A percentile compares a stretch with the other conserved stretches of the same genome.
These are phyloP conservation scores for Penicillium brevicompactum DNA, from an alignment of 2,329 filamentous ascomycete genomes.

Conservation along the genomic window DNA sequence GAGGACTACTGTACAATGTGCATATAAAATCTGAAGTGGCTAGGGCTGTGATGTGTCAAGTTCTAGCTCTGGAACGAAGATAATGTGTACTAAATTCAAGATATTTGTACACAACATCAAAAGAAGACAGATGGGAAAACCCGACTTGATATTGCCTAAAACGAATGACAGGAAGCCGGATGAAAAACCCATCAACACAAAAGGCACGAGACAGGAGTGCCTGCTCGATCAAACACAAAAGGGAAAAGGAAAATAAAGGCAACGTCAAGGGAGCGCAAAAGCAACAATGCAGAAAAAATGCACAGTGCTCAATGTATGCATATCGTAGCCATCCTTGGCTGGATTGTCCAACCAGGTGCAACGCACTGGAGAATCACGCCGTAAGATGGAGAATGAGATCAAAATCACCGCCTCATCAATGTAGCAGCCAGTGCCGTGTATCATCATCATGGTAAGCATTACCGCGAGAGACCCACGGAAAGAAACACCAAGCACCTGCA, in stretches of 20 bases:
- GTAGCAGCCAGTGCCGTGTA: constrained; percentile 21
- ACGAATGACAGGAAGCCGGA: background rate
- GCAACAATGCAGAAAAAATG: background rate
- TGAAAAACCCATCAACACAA: background rate
- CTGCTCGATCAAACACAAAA: background rate
- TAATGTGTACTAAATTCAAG: no score
- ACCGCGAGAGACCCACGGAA: constrained; percentile 2
- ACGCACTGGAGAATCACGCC: constrained; percentile 23
- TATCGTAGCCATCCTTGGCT: constrained; percentile 16
- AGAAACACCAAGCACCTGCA: constrained; percentile 17
- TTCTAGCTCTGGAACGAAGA: no score
- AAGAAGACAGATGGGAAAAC: background rate
- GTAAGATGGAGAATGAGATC: constrained; percentile 21
- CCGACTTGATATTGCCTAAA: background rate
- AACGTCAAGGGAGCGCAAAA: background rate
- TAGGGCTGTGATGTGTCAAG: no score
- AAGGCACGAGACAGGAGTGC: background rate
- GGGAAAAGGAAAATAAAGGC: constrained; percentile 1
- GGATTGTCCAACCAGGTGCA: constrained; percentile 12
- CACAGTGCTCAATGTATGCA: constrained; percentile 6
- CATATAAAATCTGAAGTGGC: no score
- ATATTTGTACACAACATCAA: background rate
- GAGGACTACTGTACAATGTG: background rate
- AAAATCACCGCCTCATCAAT: constrained; percentile 14
- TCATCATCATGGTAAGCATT: constrained; percentile 21